phyloP scores from a whole-genome alignment of 1,284 basidiomycete species.

The Malassezia pachydermatis region DNA sequence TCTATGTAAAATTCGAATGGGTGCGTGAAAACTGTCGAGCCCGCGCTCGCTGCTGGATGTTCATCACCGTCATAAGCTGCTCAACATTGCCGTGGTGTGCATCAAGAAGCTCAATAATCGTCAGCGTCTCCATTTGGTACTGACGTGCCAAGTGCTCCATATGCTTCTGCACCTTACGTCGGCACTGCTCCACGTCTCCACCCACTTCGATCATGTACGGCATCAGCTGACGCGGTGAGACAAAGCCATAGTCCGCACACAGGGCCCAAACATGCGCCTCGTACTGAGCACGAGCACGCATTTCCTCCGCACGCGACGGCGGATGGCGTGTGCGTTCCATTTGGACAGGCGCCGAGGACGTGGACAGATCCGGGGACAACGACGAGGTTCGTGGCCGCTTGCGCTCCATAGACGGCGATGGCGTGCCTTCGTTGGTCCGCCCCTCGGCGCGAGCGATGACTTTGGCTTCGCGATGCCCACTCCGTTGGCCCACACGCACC shows the following conservation, averaged over 20 bases:
- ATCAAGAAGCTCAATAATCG: slow-evolving; percentile 8
- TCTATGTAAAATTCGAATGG: neutral
- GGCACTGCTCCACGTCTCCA: slow-evolving; percentile 8
- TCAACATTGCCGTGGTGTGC: slow-evolving; percentile 7
- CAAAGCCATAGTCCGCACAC: slow-evolving; percentile 15
- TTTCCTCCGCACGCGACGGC: slow-evolving; percentile 3
- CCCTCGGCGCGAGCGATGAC: slow-evolving; percentile 5
- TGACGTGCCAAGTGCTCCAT: slow-evolving; percentile 5
- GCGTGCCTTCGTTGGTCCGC: neutral
- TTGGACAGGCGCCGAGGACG: neutral
- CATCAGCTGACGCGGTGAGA: slow-evolving; percentile 13
- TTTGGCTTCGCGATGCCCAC: slow-evolving; percentile 19
- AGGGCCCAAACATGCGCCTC: slow-evolving; percentile 16
- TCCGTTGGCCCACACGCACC: slow-evolving; percentile 15
- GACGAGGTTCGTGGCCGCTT: neutral
- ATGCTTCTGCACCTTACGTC: neutral
- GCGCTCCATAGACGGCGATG: neutral
- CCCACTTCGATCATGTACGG: slow-evolving; percentile 5
- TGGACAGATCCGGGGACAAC: too few relatives aligned
- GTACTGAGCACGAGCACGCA: slow-evolving; percentile 13
- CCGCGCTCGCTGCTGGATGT: slow-evolving; percentile 7
- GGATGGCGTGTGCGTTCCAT: neutral
- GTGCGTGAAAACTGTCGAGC: neutral
- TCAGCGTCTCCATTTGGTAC: slow-evolving; percentile 1
- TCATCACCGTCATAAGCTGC: slow-evolving; percentile 8